Evolutionary conservation across 495 filamentous ascomycete species (phyloP), one percentile per base, ranked within the genome.

Genomic region (Annulohypoxylon maeteangense): DNA sequence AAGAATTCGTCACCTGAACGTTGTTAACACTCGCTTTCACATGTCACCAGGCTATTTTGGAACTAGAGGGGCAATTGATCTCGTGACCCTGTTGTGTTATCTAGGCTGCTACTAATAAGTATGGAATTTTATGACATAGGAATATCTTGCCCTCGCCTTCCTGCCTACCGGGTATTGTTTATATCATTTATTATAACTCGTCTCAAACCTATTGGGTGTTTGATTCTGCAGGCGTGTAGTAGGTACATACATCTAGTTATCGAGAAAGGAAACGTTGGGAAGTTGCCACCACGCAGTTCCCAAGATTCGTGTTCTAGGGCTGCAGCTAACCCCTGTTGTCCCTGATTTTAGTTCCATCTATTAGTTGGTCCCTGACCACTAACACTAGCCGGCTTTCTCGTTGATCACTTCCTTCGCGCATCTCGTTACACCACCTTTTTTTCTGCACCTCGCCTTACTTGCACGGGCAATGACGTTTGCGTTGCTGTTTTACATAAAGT

Each of bases 261-360:
- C 7, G 34, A 8, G 20, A 25, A 31, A 55, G 14, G 31, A 18
- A 45, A 25, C 38, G 23, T 48, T 53, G 34, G 34, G 34, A 59
- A 18, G 25, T 61, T 42, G 34, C 55, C 42, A 58, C 31, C 51
- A 38, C 31, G 54, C 55, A 42, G 16, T 59, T 60, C 64, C 64
- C 64, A 67, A 67, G 64, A 60, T 67, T 67, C 45, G 44, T 53
- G 55, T 34, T 60, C 64, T 67, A 67, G 70, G 70, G 70, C 70
- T 73, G 70, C 70, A 68, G 70, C 70, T 73, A 68, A 54, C 65
- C 70, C 70, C 70, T 72, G 69, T 57, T 18, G n/a, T 25, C 65
- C 64, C 62, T 64, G 53, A 53, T 31, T 67, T 67, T 72, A 71
- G 58, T 55, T 51, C 44, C 27, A 51, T 53, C 50, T 51, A 14